phyloP scores from a whole-genome alignment of 164 flowering plant genomes.

The Akebia trifoliata region DNA sequence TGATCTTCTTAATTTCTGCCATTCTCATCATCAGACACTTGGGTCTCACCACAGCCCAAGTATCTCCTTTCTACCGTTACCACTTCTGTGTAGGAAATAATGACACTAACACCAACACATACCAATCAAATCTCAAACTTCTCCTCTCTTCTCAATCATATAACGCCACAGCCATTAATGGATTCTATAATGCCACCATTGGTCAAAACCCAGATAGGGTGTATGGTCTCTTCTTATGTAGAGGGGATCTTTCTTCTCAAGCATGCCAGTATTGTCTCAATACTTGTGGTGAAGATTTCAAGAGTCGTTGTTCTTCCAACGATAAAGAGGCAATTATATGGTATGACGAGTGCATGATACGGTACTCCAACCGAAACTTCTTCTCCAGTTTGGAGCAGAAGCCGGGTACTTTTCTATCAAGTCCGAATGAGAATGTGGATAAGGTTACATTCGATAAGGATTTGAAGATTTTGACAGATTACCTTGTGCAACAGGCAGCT shows the following conservation, averaged over 20 bases:
- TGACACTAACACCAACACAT: constrained; percentile 11
- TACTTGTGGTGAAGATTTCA: background rate
- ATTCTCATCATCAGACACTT: background rate
- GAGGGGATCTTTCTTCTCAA: too few species aligned
- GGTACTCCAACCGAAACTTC: too few species aligned
- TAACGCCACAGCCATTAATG: too few species aligned
- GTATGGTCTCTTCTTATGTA: too few species aligned
- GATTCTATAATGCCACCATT: too few species aligned
- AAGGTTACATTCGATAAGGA: background rate
- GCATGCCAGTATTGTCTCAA: constrained; percentile 16
- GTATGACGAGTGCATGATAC: too few species aligned
- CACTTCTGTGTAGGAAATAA: background rate
- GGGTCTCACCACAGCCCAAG: background rate
- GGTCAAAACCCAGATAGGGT: too few species aligned
- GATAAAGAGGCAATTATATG: background rate
- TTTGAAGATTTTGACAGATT: background rate
- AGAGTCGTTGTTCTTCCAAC: too few species aligned
- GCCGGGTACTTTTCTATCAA: background rate
- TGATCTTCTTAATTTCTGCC: background rate
- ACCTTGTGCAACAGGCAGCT: background rate
- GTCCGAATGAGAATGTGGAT: constrained; percentile 1
- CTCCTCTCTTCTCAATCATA: too few species aligned
- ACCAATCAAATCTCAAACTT: too few species aligned
- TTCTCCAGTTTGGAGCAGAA: background rate
- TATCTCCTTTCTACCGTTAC: background rate